Evolutionary conservation across 352 stramenopile species (phyloP), one percentile per base, ranked within the genome.

Genomic region (Aphanomyces astaci): DNA sequence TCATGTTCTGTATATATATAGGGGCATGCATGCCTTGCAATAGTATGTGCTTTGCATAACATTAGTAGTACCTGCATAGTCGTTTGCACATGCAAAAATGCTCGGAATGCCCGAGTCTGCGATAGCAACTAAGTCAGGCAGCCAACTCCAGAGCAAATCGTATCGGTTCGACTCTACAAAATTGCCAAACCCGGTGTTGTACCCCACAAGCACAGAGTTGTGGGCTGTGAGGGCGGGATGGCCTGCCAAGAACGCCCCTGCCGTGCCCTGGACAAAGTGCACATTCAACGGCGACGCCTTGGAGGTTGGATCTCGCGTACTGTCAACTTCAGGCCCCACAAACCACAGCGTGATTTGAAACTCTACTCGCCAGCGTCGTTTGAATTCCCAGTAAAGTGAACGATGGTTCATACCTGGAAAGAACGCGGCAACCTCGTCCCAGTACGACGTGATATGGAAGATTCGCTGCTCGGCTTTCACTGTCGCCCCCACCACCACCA

Each of bases 181-280:
- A 71, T 88, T 92, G 19, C 82, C 84, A 67, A 92, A 92, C 48
- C 84, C 84, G 4, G 84, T 87, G 71, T 90, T 92, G 70, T 84
- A 90, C 3, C 78, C 84, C 9, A 90, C 70, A 46, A 90, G 72
- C 30, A 92, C 55, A 0, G 80, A 78, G 46, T 86, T 88, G 1
- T 57, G 63, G 0, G 72, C 53, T 0, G 71, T 77, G 53, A 78
- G 84, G 11, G 73, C 66, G 5, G 72, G 33, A 5, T 76, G 64
- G 1, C 74, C 66, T 22, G 78, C 51, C 19, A 80, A 70, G 65
- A 90, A 90, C 30, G 71, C 66, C 22, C 70, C 73, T 52, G 86
- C 89, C 0, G 80, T 87, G n/a, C 78, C 80, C 36, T 64, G 55
- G 76, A 2, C 27, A 33, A 24, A 88, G 51, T 17, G 79, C 84